Evolutionary conservation across 2,329 filamentous ascomycete species (phyloP).

Genomic region (Orbilia oligospora): DNA sequence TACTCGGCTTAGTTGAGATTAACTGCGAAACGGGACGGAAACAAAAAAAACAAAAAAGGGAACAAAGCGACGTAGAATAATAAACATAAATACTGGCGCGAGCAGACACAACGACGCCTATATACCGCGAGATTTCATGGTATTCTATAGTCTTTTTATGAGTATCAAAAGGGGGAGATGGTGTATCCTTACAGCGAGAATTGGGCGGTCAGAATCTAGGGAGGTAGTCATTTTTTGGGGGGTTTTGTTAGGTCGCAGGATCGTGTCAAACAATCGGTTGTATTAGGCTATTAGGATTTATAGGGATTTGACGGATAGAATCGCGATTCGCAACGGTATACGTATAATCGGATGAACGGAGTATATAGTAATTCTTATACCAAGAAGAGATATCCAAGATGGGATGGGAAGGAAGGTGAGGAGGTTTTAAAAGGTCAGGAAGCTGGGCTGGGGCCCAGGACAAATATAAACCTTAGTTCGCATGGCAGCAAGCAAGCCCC

Average conservation of each 20-base stretch:
- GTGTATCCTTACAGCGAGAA: conserved; percentile 52
- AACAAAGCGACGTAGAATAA: conserved; percentile 2
- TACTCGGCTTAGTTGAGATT: conserved; percentile 16
- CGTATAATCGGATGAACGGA: conserved; percentile 15
- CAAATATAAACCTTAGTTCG: conserved; percentile 54
- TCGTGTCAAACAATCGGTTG: conserved; percentile 60
- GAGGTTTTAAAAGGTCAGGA: conserved; percentile 57
- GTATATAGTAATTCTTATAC: conserved; percentile 22
- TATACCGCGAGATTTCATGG: not conserved
- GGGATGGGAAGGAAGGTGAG: conserved; percentile 50
- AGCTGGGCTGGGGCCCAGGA: conserved; percentile 48
- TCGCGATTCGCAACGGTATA: conserved; percentile 15
- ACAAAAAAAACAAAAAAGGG: conserved; percentile 27
- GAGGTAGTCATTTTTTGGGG: conserved; percentile 50
- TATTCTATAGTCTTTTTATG: not conserved
- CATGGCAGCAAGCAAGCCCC: conserved; percentile 16
- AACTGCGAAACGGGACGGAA: conserved; percentile 23
- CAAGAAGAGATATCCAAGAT: conserved; percentile 36
- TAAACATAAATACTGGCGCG: not conserved
- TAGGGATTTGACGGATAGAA: conserved; percentile 15
- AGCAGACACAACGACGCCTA: not conserved
- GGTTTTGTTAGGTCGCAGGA: conserved; percentile 36
- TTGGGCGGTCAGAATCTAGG: conserved; percentile 58
- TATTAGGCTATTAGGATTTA: conserved; percentile 17
- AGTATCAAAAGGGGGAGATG: conserved; percentile 14